Base-by-base conservation (phyloP, 2,329 filamentous ascomycete species). In the Botrytis pseudocinerea region DNA sequence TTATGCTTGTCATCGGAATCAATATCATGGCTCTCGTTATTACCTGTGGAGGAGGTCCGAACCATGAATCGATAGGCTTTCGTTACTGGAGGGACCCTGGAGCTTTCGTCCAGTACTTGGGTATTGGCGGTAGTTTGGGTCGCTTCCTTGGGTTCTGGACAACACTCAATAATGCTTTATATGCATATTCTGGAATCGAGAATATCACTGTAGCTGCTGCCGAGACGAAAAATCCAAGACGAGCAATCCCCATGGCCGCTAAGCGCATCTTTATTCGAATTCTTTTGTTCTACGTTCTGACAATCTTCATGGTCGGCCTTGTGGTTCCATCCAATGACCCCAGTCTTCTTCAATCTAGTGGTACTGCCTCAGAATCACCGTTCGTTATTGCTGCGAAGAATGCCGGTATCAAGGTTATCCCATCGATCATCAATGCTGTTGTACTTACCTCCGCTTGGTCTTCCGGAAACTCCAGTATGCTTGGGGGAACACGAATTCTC, bases 381-480 rank as follows among this genome's bases (percentile, higher is more conserved):
- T 93, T 91, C 78, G 92, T 95, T 74, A 92, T 94, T 75, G 92
- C 92, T 28, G 89, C 91, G 54, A 85, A 87, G 18, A 87, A 88
- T 44, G 92, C 92, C 2, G 89, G 90, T 0, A 90, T 94, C 73
- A 85, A 84, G 7, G 90, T 87, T 10, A 87, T 94, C 7, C 90
- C 91, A 0, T 89, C 89, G 9, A 87, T 95, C 71, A 90, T 95
- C 82, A 95, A 95, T 80, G 92, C 91, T 51, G 85, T 94, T 40
- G 90, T 95, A 77, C 85, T 94, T 76, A 92, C 90, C 0, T 92
- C 90, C 0, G 91, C 90, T 0, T 91, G 89, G 82, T 93, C 91
- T 0, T 86, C 91, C 0, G 89, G 88, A 0, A 94, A 94, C 77
- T 89, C 91, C 76, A 88, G 87, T 78, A 83, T 94, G 48, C 83